Percentiles rank a stretch among this genome's conserved stretches.
phyloP scores from a whole-genome alignment of 805 yeast genomes.

The Kuraishia cidri region DNA sequence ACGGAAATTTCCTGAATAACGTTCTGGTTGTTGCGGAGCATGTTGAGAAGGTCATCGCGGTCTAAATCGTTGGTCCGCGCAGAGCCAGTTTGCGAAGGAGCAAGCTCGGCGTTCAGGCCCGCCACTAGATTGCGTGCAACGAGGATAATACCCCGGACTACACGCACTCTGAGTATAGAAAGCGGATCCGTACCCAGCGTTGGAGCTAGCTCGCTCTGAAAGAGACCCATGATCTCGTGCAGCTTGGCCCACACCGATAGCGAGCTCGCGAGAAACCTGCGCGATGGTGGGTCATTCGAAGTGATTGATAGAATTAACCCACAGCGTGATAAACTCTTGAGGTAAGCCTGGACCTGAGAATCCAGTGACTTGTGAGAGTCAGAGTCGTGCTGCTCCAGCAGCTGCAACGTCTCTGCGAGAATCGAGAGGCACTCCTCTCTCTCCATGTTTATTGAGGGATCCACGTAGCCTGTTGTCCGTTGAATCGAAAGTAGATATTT shows the following conservation, averaged over 20 bases:
- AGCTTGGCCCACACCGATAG: conserved; percentile 12
- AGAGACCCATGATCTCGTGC: conserved; percentile 6
- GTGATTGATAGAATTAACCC: not conserved
- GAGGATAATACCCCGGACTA: conserved; percentile 1
- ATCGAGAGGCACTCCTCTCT: conserved; percentile 1
- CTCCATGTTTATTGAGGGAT: no score
- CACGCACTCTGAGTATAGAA: not conserved
- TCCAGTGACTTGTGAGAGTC: not conserved
- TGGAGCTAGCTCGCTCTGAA: not conserved
- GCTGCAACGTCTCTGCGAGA: not conserved
- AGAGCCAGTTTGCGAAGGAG: not conserved
- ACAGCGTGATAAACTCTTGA: not conserved
- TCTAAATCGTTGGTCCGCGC: not conserved
- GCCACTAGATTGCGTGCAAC: conserved; percentile 1
- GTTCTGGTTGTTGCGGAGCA: not conserved
- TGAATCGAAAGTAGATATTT: no score
- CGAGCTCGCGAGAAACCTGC: conserved; percentile 11
- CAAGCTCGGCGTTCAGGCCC: not conserved
- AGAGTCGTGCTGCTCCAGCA: not conserved
- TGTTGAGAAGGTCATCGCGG: not conserved
- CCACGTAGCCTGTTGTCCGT: no score
- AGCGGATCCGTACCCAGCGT: not conserved
- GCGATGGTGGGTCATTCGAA: conserved; percentile 5
- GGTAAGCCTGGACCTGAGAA: no score
- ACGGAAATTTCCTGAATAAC: conserved; percentile 2